These are phyloP conservation scores for Xylaria sp. DNA, from an alignment of 2,329 filamentous ascomycete species.

Conservation along the genomic window DNA sequence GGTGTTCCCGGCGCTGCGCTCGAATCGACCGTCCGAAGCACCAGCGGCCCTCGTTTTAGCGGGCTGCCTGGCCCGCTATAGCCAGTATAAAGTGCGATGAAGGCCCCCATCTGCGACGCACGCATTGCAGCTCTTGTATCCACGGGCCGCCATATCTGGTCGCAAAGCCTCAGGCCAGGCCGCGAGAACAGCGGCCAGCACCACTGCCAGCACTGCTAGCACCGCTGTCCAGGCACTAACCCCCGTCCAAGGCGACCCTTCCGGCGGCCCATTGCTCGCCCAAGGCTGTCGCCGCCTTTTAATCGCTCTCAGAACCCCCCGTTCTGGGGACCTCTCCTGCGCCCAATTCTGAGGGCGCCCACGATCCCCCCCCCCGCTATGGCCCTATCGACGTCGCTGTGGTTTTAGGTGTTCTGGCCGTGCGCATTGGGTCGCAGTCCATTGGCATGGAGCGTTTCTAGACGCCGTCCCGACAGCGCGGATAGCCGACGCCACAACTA, in stretches of 20 bases:
- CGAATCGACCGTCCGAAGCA: slow-evolving; percentile 39
- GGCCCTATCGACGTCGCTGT: slow-evolving; percentile 7
- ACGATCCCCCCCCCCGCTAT: slow-evolving; percentile 14
- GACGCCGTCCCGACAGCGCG: slow-evolving; percentile 36
- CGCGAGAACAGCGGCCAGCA: slow-evolving; percentile 39
- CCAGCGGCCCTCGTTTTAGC: slow-evolving; percentile 12
- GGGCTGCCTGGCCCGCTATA: slow-evolving; percentile 34
- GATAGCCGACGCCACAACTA: slow-evolving; percentile 32
- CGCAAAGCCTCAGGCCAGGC: slow-evolving; percentile 46
- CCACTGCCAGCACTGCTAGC: slow-evolving; percentile 36
- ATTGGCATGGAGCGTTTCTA: slow-evolving; percentile 34
- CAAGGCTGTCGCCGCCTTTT: slow-evolving; percentile 37
- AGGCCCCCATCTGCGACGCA: slow-evolving; percentile 41
- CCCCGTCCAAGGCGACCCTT: slow-evolving; percentile 40
- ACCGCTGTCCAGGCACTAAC: slow-evolving; percentile 31
- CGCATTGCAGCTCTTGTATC: slow-evolving; percentile 35
- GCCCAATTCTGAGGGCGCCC: slow-evolving; percentile 42
- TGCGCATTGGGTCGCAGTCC: slow-evolving; percentile 38
- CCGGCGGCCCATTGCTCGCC: slow-evolving; percentile 39
- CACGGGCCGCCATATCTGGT: slow-evolving; percentile 43
- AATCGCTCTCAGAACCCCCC: not conserved
- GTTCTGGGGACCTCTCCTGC: slow-evolving; percentile 35
- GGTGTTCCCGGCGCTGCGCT: slow-evolving; percentile 27
- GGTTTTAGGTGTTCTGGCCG: slow-evolving; percentile 21
- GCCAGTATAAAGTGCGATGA: slow-evolving; percentile 45